Evolutionary conservation across 2,329 filamentous ascomycete genomes (phyloP).

Genomic region (Microdochium paspali): DNA sequence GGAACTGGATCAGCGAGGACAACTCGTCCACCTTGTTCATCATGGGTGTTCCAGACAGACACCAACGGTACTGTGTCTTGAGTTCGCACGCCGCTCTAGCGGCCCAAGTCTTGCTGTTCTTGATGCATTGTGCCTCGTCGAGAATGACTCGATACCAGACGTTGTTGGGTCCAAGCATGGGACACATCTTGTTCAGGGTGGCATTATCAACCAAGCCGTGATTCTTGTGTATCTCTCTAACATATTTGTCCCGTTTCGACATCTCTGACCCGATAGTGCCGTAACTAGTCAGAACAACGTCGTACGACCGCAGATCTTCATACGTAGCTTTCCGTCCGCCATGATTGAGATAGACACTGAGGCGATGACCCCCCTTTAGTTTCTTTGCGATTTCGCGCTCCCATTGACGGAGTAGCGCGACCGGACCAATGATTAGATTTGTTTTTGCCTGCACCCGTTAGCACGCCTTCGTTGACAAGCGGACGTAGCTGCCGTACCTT

Average conservation of each 20-base stretch:
- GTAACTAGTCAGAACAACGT: constrained; percentile 71
- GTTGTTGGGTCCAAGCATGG: constrained; percentile 49
- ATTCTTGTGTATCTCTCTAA: constrained; percentile 35
- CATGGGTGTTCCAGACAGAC: constrained; percentile 76
- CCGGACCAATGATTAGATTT: constrained; percentile 73
- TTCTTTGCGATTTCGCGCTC: constrained; percentile 68
- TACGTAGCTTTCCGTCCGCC: constrained; percentile 53
- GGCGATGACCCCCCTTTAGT: constrained; percentile 45
- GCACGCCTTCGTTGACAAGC: constrained; percentile 1
- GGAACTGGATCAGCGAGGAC: constrained; percentile 67
- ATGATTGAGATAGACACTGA: constrained; percentile 64
- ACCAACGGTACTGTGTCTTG: constrained; percentile 55
- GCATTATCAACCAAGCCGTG: constrained; percentile 26
- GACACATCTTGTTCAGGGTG: constrained; percentile 29
- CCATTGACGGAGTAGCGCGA: constrained; percentile 78
- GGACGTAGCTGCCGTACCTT: constrained; percentile 14
- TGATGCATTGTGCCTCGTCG: constrained; percentile 75
- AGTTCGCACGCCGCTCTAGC: constrained; percentile 52
- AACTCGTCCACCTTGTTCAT: constrained; percentile 79
- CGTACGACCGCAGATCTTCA: constrained; percentile 50
- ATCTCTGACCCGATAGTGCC: constrained; percentile 59
- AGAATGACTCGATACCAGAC: constrained; percentile 64
- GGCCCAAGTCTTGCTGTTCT: constrained; percentile 57
- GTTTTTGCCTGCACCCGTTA: constrained; percentile 42
- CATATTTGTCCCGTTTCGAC: constrained; percentile 49